Conservation (phyloP, 2,329 filamentous ascomycete species). For the Cercospora sp. region DNA sequence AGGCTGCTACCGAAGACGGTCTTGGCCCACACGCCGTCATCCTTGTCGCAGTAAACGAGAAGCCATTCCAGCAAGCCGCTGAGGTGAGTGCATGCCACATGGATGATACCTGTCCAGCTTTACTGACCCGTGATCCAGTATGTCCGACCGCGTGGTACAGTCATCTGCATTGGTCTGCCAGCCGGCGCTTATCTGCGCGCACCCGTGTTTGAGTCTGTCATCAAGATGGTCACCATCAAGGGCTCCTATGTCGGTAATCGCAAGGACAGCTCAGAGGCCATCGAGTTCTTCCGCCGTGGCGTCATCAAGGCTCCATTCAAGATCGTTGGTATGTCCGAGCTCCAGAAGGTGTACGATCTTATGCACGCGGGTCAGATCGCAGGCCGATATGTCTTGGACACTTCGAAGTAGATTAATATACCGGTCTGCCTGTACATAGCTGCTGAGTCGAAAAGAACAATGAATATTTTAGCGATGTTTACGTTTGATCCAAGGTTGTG, state of each 20-base stretch:
- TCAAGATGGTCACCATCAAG: constrained; percentile 70
- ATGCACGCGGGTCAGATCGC: constrained; percentile 67
- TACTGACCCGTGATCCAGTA: constrained; percentile 54
- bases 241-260: constrained; percentile 93
- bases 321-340: constrained; percentile 74
- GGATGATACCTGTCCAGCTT: background rate
- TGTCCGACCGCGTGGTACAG: constrained; percentile 75
- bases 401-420: constrained; percentile 53
- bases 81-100: constrained; percentile 41
- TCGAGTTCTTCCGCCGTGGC: constrained; percentile 84
- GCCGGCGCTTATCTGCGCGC: constrained; percentile 76
- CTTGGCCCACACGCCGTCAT: constrained; percentile 85
- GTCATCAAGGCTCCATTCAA: constrained; percentile 87
- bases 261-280: constrained; percentile 80
- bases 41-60: constrained; percentile 81
- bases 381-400: constrained; percentile 79
- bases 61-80: constrained; percentile 92
- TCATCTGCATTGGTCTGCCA: constrained; percentile 88
- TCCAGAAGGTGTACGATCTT: constrained; percentile 76
- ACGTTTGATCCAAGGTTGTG: background rate
- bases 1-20: constrained; percentile 74
- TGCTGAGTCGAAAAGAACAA: background rate
- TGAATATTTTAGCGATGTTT: background rate
- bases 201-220: constrained; percentile 84
- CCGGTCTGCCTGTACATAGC: constrained; percentile 18